A percentile compares a stretch with the other conserved stretches of the same genome.
Conservation (phyloP, 1,139 yeast species). For the Taphrina confusa region DNA sequence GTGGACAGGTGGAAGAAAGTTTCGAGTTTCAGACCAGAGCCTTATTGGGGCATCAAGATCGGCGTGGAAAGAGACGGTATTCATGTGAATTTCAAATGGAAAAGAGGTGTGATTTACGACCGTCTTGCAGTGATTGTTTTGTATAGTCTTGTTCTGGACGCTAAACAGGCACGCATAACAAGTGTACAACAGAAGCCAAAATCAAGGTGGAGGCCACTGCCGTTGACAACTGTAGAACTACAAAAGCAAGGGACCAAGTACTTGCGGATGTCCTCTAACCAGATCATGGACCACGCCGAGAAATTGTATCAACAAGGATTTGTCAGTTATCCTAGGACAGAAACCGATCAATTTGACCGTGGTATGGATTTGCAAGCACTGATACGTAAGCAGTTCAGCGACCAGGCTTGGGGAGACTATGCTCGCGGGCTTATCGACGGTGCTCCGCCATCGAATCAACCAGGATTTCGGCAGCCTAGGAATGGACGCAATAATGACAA, state of each 20-base stretch:
- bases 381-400: slow-evolving; percentile 60
- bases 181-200: slow-evolving; percentile 64
- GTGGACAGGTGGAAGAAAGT: slow-evolving; percentile 89
- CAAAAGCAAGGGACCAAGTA: slow-evolving; percentile 80
- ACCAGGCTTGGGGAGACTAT: slow-evolving; percentile 54
- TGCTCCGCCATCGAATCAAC: not conserved
- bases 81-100: slow-evolving; percentile 62
- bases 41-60: slow-evolving; percentile 72
- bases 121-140: slow-evolving; percentile 61
- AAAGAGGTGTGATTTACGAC: slow-evolving; percentile 70
- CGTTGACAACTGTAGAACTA: slow-evolving; percentile 91
- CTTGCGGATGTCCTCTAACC: slow-evolving; percentile 78
- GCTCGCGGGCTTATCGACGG: slow-evolving; percentile 48
- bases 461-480: slow-evolving; percentile 62
- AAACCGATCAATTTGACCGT: slow-evolving; percentile 81
- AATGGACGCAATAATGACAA: slow-evolving; percentile 83
- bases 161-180: slow-evolving; percentile 55
- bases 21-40: slow-evolving; percentile 68
- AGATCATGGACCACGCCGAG: slow-evolving; percentile 65
- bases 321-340: slow-evolving; percentile 95
- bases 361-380: slow-evolving; percentile 67
- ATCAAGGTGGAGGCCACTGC: slow-evolving; percentile 76
- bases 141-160: slow-evolving; percentile 64
- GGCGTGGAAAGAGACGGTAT: slow-evolving; percentile 47
- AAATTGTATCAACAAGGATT: slow-evolving; percentile 80